Evolutionary conservation across 2,329 filamentous ascomycete species (phyloP).

Genomic region (Venturia effusa): DNA sequence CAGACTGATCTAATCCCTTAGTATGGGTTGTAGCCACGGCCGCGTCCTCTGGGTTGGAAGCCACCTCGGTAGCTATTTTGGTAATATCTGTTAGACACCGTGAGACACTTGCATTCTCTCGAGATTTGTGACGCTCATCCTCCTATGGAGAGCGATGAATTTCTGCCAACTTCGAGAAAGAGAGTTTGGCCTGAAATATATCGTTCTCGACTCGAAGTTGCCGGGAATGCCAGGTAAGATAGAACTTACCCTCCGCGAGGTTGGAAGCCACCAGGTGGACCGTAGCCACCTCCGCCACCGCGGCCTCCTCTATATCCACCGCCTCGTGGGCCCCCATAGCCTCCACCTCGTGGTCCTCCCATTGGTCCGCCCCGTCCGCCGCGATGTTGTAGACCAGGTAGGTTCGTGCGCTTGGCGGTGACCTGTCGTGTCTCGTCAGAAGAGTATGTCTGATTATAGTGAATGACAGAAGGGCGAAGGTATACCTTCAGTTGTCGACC

Average conservation of each 20-base stretch:
- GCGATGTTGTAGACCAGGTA: slow-evolving; percentile 86
- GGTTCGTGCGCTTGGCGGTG: slow-evolving; percentile 87
- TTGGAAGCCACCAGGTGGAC: slow-evolving; percentile 19
- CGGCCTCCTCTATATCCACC: slow-evolving; percentile 41
- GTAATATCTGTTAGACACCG: neutral
- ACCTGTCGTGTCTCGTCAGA: slow-evolving; percentile 38
- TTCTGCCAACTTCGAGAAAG: neutral
- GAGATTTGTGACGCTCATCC: neutral
- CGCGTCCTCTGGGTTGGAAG: slow-evolving; percentile 24
- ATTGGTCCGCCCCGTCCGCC: slow-evolving; percentile 41
- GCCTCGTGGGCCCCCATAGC: slow-evolving; percentile 27
- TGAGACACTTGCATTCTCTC: neutral
- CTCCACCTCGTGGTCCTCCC: slow-evolving; percentile 25
- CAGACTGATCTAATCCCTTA: neutral
- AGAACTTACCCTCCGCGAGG: slow-evolving; percentile 28
- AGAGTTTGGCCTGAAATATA: neutral
- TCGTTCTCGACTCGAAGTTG: neutral
- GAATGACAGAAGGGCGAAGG: slow-evolving; percentile 13
- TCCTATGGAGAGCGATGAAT: neutral
- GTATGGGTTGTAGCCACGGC: slow-evolving; percentile 5
- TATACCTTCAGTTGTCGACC: slow-evolving; percentile 87
- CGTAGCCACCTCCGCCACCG: slow-evolving; percentile 44
- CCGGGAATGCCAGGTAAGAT: neutral
- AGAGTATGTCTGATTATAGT: neutral
- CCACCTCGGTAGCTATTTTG: slow-evolving; percentile 24